Evolutionary conservation across 73 alveolate genomes (phyloP), one percentile per base, ranked within the genome.

Genomic region (Blepharisma japonicum): DNA sequence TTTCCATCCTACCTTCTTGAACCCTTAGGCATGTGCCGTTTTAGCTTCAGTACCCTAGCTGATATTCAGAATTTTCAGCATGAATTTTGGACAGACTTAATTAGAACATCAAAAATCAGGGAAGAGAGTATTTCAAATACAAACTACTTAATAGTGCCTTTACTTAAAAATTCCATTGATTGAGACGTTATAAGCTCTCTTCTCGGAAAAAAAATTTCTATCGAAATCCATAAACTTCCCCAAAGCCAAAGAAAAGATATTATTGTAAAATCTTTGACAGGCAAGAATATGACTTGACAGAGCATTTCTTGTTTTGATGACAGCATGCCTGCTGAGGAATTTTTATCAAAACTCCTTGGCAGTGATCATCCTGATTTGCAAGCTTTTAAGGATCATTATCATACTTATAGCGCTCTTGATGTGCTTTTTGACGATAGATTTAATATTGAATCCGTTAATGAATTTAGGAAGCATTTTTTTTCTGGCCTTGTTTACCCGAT

Each of bases 51-150:
- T 32, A 32, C 42, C 42, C 3, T 32, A 32, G 0, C 42, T 32
- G 42, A 32, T 32, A 32, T 32, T 32, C 42, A 32, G 46, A 61
- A 61, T 14, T 61, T 61, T 61, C 74, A 61, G 46, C 74, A 61
- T 25, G 74, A 61, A 61, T 9, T 61, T 14, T 61, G 74, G 74
- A 18, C 50, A 20, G 74, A 61, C 47, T 61, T 61, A 25, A 14
- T 61, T 1, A 61, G 23, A 61, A 25, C 74, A 20, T 18, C 49
- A 8, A 61, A 61, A 5, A 39, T 14, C 47, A n/a, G 47, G 5
- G 47, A 14, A 20, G 74, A 39, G 5, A 61, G 48, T 2, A 39
- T 61, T 1, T 20, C 50, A 20, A 39, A 61, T 14, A 39, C 74
- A 20, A 61, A 61, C 23, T 61, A 61, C 47, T 61, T 61, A 8